Conservation (phyloP, 2,329 filamentous ascomycete genomes). For the Xylariales sp. region DNA sequence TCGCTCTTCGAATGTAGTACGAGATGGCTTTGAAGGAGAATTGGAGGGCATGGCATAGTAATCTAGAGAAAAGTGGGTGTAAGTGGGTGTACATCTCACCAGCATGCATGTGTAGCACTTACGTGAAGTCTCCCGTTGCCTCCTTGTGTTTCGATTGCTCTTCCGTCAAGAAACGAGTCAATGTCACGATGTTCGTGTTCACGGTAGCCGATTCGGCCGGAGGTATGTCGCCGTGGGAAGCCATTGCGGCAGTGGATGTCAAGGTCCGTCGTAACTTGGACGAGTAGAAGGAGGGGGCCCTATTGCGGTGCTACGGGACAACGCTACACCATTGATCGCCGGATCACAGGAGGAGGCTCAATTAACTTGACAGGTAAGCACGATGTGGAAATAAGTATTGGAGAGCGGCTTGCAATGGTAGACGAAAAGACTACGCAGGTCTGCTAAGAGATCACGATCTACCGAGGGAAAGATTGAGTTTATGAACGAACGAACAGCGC, state of each 20-base stretch:
- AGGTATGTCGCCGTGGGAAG: slow-evolving; percentile 22
- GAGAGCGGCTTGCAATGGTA: background rate
- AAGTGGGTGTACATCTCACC: slow-evolving; percentile 9
- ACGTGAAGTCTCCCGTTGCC: slow-evolving; percentile 98
- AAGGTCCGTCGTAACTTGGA: no score
- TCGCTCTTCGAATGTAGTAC: slow-evolving; percentile 96
- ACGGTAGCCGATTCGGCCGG: slow-evolving; percentile 65
- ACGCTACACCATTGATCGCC: no score
- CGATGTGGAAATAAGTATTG: background rate
- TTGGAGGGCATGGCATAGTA: slow-evolving; percentile 95
- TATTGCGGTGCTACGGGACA: no score
- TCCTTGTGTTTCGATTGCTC: slow-evolving; percentile 91
- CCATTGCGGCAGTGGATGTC: no score
- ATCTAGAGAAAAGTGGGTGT: no score
- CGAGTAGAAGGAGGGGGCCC: no score
- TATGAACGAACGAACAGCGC: slow-evolving; percentile 1
- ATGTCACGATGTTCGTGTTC: slow-evolving; percentile 93
- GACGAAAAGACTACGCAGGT: background rate
- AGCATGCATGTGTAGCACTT: slow-evolving; percentile 30
- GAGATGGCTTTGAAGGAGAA: slow-evolving; percentile 99
- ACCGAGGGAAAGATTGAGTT: slow-evolving; percentile 6
- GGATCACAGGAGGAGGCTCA: no score
- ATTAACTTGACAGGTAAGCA: no score
- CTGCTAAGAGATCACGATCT: background rate
- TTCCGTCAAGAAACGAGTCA: slow-evolving; percentile 93